Evolutionary conservation across 345 rosid species (phyloP), one percentile per base, ranked within the genome.

Genomic region (Dipteronia sinensis): DNA sequence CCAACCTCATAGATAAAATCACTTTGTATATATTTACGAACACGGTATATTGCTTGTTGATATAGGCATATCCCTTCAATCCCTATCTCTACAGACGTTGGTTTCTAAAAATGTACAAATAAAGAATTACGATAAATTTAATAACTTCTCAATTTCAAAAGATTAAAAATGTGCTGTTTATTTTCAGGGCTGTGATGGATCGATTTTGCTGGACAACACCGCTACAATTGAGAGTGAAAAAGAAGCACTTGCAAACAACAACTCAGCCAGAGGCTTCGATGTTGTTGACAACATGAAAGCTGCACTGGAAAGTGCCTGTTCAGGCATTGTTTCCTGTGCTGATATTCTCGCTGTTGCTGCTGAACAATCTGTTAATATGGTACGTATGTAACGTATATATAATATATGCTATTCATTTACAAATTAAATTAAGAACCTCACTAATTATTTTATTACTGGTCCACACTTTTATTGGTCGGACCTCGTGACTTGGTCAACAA

Each of bases 141-240:
- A 34, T 34, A 34, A 34, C 6, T 34, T 34, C 0, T 34, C 38
- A 34, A 34, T 4, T 4, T 34, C 0, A 34, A 34, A 34, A 34
- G 38, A 34, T 34, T 34, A 34, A 34, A 34, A 34, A 4, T 34
- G 38, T 34, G 38, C 6, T 34, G 46, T 3, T 71, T 44, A 2
- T 59, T 27, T 22, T 22, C 82, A 90, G 93, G 93, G 91, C 7
- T 90, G 94, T 59, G 92, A 90, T 74, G 91, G 77, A 22, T 89
- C 94, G 4, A 61, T 89, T 55, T 40, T 90, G 81, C 79, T 90
- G 59, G 92, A 90, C 79, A 79, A 81, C 63, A 73, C 74, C 4
- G 63, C 72, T 7, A 78, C 89, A 3, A 83, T 86, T 59, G 25
- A 67, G 3, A 82, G 85, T 6, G 92, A 90, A 79, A 90, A 90